These are phyloP conservation scores for Metschnikowia aberdeeniae DNA, from an alignment of 805 yeast species.

Conservation along the genomic window DNA sequence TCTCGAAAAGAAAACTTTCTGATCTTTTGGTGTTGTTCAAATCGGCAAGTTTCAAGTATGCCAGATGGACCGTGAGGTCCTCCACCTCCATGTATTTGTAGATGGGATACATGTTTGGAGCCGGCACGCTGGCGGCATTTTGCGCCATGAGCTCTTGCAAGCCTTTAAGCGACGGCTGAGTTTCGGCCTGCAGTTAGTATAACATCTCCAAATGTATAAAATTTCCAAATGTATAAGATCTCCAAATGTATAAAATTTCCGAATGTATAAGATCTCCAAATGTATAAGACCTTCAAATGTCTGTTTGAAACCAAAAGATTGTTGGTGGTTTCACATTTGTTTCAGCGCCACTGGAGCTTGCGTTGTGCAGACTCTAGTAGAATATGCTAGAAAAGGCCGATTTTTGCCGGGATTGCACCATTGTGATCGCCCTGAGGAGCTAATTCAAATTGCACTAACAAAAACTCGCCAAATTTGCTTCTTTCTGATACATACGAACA, in stretches of 20 bases:
- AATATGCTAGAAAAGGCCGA: no score
- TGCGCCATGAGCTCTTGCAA: constrained; percentile 24
- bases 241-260: no score
- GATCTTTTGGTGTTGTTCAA: constrained; percentile 50
- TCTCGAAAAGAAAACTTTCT: constrained; percentile 80
- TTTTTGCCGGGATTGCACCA: no score
- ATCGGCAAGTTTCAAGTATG: constrained; percentile 76
- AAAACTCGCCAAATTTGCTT: background rate
- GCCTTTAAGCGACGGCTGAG: constrained; percentile 37
- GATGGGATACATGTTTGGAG: constrained; percentile 76
- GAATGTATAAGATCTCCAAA: no score
- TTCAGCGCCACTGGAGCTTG: background rate
- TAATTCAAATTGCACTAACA: no score
- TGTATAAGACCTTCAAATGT: background rate
- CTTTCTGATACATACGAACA: constrained; percentile 25
- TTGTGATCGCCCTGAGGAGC: no score
- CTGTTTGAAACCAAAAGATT: background rate
- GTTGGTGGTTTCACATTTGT: background rate
- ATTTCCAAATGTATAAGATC: no score
- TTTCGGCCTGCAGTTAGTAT: constrained; percentile 19
- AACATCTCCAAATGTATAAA: no score
- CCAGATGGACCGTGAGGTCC: constrained; percentile 82
- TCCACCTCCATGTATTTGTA: constrained; percentile 71
- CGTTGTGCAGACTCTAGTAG: background rate
- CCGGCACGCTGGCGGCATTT: constrained; percentile 8